Evolutionary conservation across 805 yeast species (phyloP).

Genomic region (Starmerella roubikii): DNA sequence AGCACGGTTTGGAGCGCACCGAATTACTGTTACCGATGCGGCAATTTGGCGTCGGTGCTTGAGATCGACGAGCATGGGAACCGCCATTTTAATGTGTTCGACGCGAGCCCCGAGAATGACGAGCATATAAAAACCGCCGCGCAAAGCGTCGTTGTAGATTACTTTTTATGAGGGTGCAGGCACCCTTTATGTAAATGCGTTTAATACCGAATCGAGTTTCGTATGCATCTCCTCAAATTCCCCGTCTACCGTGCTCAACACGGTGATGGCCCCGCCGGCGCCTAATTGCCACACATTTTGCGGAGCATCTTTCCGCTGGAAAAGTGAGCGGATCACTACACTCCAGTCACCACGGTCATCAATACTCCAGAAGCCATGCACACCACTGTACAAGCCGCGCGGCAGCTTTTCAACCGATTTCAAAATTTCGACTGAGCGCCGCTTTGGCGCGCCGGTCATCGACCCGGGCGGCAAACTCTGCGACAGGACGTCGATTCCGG

Average conservation of each 20-base stretch:
- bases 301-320: conserved; percentile 27
- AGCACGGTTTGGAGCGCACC: conserved; percentile 99
- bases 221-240: conserved; percentile 88
- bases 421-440: conserved; percentile 73
- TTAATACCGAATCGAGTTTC: conserved; percentile 39
- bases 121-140: conserved; percentile 28
- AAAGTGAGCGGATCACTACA: conserved; percentile 78
- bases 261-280: conserved; percentile 97
- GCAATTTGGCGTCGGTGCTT: conserved; percentile 92
- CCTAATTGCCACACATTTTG: conserved; percentile 62
- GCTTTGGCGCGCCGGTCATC: conserved; percentile 99
- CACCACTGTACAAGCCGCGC: conserved; percentile 88
- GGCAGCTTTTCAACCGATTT: conserved; percentile 42
- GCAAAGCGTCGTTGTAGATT: conserved; percentile 20
- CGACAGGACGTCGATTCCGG: conserved; percentile 67
- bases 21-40: conserved; percentile 92
- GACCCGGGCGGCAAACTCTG: conserved; percentile 92
- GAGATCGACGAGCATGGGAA: conserved; percentile 64
- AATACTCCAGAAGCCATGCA: conserved; percentile 87
- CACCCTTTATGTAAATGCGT: conserved; percentile 2
- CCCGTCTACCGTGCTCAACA: conserved; percentile 62
- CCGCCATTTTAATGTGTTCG: conserved; percentile 77
- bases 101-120: conserved; percentile 90
- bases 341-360: conserved; percentile 90
- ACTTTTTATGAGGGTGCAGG: conserved; percentile 10